A percentile compares a stretch with the other conserved stretches of the same genome.
Evolutionary conservation across 2,329 filamentous ascomycete genomes (phyloP).

Genomic region (Dactylella cylindrospora): DNA sequence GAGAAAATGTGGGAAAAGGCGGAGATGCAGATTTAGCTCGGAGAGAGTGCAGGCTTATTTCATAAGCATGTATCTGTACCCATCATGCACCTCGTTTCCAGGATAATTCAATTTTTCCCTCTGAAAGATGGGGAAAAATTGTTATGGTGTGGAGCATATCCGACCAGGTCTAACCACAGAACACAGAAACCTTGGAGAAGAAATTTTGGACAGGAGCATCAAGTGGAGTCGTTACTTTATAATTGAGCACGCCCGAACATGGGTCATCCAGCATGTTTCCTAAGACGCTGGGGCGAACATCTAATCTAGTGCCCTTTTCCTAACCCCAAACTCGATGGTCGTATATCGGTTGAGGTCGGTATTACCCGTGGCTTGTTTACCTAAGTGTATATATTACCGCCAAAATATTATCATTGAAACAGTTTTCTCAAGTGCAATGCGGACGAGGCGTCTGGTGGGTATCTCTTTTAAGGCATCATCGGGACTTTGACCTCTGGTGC

Average conservation of each 20-base stretch:
- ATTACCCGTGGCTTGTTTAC: neutral
- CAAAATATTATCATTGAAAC: constrained; percentile 23
- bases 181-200: constrained; percentile 37
- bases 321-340: constrained; percentile 13
- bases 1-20: constrained; percentile 12
- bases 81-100: constrained; percentile 40
- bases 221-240: constrained; percentile 42
- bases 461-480: neutral
- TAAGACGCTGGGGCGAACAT: constrained; percentile 19
- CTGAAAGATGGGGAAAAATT: constrained; percentile 14
- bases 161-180: no score
- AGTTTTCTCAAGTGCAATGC: constrained; percentile 4
- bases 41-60: constrained; percentile 35
- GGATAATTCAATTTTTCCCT: constrained; percentile 23
- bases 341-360: neutral
- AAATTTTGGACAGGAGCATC: constrained; percentile 38
- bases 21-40: no score
- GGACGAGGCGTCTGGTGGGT: neutral
- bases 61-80: constrained; percentile 7
- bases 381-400: no score
- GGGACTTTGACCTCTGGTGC: constrained; percentile 19
- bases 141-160: constrained; percentile 41
- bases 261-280: constrained; percentile 13
- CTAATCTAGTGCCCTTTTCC: constrained; percentile 24
- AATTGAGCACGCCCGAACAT: constrained; percentile 31